These are phyloP conservation scores for Kodamaea hsintzibuensis DNA, from an alignment of 805 yeast genomes.

Conservation along the genomic window DNA sequence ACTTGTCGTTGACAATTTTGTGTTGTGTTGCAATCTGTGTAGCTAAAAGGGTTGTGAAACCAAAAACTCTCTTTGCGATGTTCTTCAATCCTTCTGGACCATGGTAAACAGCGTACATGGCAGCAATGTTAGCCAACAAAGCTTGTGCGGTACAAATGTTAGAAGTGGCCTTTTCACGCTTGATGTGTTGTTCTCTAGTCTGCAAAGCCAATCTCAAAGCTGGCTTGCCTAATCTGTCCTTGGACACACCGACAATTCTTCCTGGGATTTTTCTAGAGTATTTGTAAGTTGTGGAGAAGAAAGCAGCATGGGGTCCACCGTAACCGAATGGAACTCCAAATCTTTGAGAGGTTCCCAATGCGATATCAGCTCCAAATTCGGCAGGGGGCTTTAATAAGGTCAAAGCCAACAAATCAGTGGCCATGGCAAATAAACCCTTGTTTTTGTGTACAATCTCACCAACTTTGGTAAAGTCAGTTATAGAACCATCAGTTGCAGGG, in stretches of 20 bases:
- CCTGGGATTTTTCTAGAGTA: slow-evolving; percentile 95
- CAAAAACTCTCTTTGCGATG: slow-evolving; percentile 77
- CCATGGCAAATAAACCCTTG: slow-evolving; percentile 79
- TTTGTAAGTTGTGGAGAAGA: slow-evolving; percentile 81
- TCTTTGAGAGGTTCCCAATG: slow-evolving; percentile 89
- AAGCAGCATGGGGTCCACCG: slow-evolving; percentile 99
- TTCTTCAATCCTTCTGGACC: slow-evolving; percentile 83
- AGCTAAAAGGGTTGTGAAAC: slow-evolving; percentile 73
- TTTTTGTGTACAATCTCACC: slow-evolving; percentile 65
- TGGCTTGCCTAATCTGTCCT: slow-evolving; percentile 86
- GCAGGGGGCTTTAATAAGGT: slow-evolving; percentile 84
- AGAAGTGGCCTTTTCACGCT: slow-evolving; percentile 96
- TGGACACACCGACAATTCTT: slow-evolving; percentile 88
- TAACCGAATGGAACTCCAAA: slow-evolving; percentile 97
- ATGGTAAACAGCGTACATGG: slow-evolving; percentile 95
- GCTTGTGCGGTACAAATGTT: slow-evolving; percentile 99
- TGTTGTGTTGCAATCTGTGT: slow-evolving; percentile 48
- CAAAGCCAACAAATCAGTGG: slow-evolving; percentile 90
- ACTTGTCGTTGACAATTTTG: slow-evolving; percentile 55
- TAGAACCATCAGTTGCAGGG: slow-evolving; percentile 82
- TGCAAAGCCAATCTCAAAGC: slow-evolving; percentile 93
- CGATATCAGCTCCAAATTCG: slow-evolving; percentile 88
- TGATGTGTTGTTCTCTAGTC: slow-evolving; percentile 97
- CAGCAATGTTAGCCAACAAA: slow-evolving; percentile 89
- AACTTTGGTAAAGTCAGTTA: slow-evolving; percentile 50